phyloP scores from a whole-genome alignment of 2,329 filamentous ascomycete species.

The Talaromyces verruculosus region DNA sequence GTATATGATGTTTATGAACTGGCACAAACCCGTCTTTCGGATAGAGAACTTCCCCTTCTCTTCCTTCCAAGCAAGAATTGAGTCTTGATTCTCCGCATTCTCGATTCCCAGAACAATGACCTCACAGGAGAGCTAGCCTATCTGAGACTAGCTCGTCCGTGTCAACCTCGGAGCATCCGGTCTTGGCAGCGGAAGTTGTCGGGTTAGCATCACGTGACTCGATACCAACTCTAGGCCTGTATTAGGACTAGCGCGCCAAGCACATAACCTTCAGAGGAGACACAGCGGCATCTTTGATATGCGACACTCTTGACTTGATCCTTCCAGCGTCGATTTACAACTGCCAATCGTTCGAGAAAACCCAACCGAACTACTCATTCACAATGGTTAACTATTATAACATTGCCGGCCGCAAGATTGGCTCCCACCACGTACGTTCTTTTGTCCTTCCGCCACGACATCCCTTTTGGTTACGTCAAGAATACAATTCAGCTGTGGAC shows the following conservation, averaged over 20 bases:
- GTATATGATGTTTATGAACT: too few species aligned
- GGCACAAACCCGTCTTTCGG: neutral
- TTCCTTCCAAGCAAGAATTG: slow-evolving; percentile 2
- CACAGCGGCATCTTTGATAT: slow-evolving; percentile 8
- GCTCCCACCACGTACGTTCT: slow-evolving; percentile 52
- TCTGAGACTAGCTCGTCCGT: neutral
- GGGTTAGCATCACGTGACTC: slow-evolving; percentile 18
- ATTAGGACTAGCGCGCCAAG: slow-evolving; percentile 21
- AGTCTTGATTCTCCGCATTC: slow-evolving; percentile 7
- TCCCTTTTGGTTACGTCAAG: slow-evolving; percentile 17
- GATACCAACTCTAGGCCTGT: neutral
- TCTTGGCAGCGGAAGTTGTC: slow-evolving; percentile 18
- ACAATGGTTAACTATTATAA: slow-evolving; percentile 54
- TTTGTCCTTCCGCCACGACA: slow-evolving; percentile 12
- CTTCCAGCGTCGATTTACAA: neutral
- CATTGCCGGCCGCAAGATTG: slow-evolving; percentile 53
- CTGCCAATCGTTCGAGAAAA: slow-evolving; percentile 19
- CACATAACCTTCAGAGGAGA: slow-evolving; percentile 15
- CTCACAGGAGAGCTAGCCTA: slow-evolving; percentile 19
- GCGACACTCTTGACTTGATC: neutral
- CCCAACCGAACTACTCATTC: slow-evolving; percentile 25
- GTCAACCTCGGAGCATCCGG: neutral
- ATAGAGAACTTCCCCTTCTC: neutral
- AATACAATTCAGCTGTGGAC: slow-evolving; percentile 19
- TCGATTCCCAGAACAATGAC: slow-evolving; percentile 13